These are phyloP conservation scores for Oryza punctata DNA, from an alignment of 176 grass and related monocot species.

Conservation along the genomic window DNA sequence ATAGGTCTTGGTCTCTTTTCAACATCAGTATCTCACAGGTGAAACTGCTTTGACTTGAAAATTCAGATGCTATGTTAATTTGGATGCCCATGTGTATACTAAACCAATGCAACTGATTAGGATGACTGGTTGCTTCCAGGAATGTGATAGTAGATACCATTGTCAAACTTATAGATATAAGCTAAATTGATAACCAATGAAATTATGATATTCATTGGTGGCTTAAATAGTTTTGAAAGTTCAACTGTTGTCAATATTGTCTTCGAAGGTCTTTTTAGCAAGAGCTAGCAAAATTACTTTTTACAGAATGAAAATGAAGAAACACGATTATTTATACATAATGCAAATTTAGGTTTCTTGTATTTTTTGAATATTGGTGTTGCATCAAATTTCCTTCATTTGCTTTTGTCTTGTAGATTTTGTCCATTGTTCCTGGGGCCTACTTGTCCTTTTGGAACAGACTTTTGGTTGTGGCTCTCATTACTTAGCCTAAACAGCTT, in stretches of 20 bases:
- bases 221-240: not conserved
- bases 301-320: not conserved
- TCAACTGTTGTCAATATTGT: not conserved
- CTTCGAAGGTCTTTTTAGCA: not conserved
- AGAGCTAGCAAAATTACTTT: not conserved
- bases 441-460: not conserved
- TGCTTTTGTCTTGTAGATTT: not conserved
- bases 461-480: not conserved
- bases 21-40: constrained; percentile 30
- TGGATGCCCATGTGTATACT: not conserved
- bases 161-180: constrained; percentile 9
- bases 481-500: constrained; percentile 32
- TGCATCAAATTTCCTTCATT: not conserved
- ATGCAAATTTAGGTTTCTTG: not conserved
- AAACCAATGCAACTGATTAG: not conserved
- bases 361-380: constrained; percentile 1
- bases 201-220: not conserved
- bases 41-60: constrained; percentile 62
- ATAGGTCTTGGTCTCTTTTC: constrained; percentile 36
- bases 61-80: not conserved
- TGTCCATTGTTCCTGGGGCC: constrained; percentile 31
- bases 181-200: not conserved
- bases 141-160: not conserved
- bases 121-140: constrained; percentile 2
- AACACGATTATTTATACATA: not conserved